Evolutionary conservation across 1,139 yeast species (phyloP), one percentile per base, ranked within the genome.

Genomic region (Saccharomycopsis hybrid): DNA sequence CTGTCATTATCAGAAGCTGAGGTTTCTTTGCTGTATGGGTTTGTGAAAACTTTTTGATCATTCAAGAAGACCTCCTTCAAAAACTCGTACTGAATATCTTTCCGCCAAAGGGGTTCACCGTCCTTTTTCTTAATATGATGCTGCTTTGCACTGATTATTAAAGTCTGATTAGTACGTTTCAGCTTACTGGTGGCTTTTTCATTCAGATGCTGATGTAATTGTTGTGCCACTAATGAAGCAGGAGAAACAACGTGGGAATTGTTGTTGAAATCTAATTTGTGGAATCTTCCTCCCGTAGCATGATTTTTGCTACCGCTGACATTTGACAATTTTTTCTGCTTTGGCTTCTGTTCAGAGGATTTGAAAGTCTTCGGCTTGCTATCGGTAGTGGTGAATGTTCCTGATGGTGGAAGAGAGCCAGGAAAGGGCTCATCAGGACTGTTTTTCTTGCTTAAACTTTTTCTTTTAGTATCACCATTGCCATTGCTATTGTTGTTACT

Each of bases 31-130:
- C 66, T 64, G 58, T 66, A 74, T 13, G 76, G 72, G 60, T 87
- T 87, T 24, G 83, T 80, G 66, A 92, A 92, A 4, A 85, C 88
- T 43, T 74, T 68, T 39, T 74, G 67, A 28, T 74, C 70, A 61
- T 89, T 83, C 58, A 76, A 73, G 60, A 92, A 85, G 24, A 92
- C 65, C 30, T 72, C 70, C 46, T 73, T 71, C 51, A 92, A 68
- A 59, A 90, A 86, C 58, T 85, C 92, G 63, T 82, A 86, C 63
- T 90, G 97, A 52, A 92, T 83, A 60, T 92, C 97, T 54, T 71
- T 77, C 47, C 97, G 73, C 85, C 95, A 85, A 55, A 90, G 80
- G 18, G 96, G 95, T 59, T 86, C 95, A 3, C 97, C 97, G 61
- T 92, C 97, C 18, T 80, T 74, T 62, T 90, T 90, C 65, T 90